phyloP scores from a whole-genome alignment of 2,329 filamentous ascomycete genomes.

The Paecilomyces fulvus region DNA sequence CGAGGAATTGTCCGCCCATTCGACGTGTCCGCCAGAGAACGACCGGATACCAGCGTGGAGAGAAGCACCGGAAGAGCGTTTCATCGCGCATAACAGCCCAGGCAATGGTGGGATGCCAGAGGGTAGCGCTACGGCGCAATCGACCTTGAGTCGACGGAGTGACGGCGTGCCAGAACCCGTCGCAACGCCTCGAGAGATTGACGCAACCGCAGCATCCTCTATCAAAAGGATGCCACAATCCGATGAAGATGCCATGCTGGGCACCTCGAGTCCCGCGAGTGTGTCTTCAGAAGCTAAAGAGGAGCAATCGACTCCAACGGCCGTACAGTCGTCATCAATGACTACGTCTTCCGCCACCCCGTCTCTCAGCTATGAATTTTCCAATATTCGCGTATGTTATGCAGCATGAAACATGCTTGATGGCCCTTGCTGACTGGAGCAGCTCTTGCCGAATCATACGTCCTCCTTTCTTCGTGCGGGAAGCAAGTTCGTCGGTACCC shows the following conservation, averaged over 20 bases:
- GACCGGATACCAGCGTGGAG: constrained; percentile 26
- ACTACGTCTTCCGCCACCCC: constrained; percentile 32
- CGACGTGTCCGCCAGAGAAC: constrained; percentile 43
- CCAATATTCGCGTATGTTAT: constrained; percentile 45
- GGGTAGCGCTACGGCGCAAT: constrained; percentile 14
- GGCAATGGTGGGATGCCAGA: constrained; percentile 21
- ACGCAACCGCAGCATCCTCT: constrained; percentile 11
- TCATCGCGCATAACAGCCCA: constrained; percentile 8
- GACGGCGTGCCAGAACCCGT: constrained; percentile 17
- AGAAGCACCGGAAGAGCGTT: constrained; percentile 20
- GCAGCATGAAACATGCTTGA: not conserved
- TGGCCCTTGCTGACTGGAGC: constrained; percentile 9
- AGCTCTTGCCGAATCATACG: constrained; percentile 70
- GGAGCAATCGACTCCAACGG: constrained; percentile 19
- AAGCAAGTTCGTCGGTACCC: constrained; percentile 80
- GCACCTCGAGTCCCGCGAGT: constrained; percentile 24
- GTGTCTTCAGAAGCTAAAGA: constrained; percentile 32
- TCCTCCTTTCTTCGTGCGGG: constrained; percentile 81
- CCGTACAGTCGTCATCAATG: constrained; percentile 20
- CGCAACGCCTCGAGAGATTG: constrained; percentile 18
- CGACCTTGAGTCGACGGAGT: constrained; percentile 18
- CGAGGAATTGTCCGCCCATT: constrained; percentile 36
- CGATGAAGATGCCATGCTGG: constrained; percentile 23
- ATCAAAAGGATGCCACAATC: constrained; percentile 17
- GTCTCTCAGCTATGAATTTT: constrained; percentile 47